Evolutionary conservation across 495 filamentous ascomycete species (phyloP), one percentile per base, ranked within the genome.

Genomic region (Friedmanniomyces simplex): DNA sequence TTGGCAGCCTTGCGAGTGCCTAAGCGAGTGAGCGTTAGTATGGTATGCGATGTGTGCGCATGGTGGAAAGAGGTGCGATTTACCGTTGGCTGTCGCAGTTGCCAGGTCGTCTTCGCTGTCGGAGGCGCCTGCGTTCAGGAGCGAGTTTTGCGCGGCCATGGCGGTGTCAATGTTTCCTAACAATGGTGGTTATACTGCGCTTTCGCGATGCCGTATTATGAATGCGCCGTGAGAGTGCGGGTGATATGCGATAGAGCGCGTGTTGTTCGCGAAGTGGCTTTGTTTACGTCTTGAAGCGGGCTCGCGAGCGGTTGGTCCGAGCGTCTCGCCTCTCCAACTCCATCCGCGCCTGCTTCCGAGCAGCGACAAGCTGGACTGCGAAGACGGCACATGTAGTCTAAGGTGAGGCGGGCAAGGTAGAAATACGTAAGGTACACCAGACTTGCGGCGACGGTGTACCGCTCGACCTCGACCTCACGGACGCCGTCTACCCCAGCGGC

Each of bases 91-190:
- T 1, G 36, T 43, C 20, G 28, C 45, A 14, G 49, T 54, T 42
- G 71, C 66, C 37, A 67, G 59, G 54, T 70, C 61, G 41, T 63
- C 59, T 52, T 73, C 67, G 51, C 57, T 59, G 20, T 66, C 63
- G 43, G 60, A 61, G 22, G 68, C 71, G 30, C 75, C 73, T 58
- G 59, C 63, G 13, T 48, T 18, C 18, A 42, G 24, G 7, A 55
- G 30, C 6, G 53, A 24, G 16, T 13, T 24, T 22, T 30, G 52
- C 21, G 24, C 41, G 7, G 54, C 54, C 54, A 56, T 45, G 16
- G n/a, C 26, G 25, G 6, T 5, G 50, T 12, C 7, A 52, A 52
- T 12, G 25, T 18, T 50, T 48, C 26, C 25, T 32, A 32, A 28
- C 21, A 25, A 46, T 55, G 36, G 20, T 46, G 20, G 14, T 21